Conservation (phyloP, 148 eudicot genomes). For the Diospyros lotus region DNA sequence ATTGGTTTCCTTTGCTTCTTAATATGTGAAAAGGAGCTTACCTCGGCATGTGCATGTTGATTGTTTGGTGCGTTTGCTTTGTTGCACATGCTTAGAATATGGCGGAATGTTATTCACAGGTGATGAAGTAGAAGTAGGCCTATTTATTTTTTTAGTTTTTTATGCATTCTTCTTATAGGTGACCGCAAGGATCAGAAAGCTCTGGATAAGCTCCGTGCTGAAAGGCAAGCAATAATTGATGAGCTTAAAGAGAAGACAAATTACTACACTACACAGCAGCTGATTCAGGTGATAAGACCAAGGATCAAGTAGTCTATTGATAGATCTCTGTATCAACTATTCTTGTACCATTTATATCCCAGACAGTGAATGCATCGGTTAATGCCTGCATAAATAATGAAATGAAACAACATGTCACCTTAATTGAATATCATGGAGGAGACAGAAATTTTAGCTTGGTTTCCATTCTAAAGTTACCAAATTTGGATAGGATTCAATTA, state of each 20-base stretch:
- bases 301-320: background rate
- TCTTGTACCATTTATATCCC: background rate
- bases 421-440: background rate
- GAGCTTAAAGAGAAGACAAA: slow-evolving; percentile 94
- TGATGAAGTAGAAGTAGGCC: background rate
- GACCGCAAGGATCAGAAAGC: slow-evolving; percentile 77
- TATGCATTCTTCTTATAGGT: slow-evolving; percentile 37
- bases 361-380: background rate
- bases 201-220: slow-evolving; percentile 75
- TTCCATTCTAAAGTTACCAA: background rate
- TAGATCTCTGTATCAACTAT: background rate
- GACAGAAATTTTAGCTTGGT: background rate
- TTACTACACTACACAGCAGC: slow-evolving; percentile 84
- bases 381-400: background rate
- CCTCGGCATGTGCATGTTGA: background rate
- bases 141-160: background rate
- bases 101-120: background rate
- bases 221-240: slow-evolving; percentile 84
- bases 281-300: slow-evolving; percentile 67
- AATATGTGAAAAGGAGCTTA: background rate
- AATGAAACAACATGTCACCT: background rate
- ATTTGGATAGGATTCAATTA: too few species aligned
- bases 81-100: background rate
- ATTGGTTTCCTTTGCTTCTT: background rate
- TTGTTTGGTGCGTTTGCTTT: slow-evolving; percentile 8